These are phyloP conservation scores for Venturia oleaginea DNA, from an alignment of 2,329 filamentous ascomycete genomes.

Conservation along the genomic window DNA sequence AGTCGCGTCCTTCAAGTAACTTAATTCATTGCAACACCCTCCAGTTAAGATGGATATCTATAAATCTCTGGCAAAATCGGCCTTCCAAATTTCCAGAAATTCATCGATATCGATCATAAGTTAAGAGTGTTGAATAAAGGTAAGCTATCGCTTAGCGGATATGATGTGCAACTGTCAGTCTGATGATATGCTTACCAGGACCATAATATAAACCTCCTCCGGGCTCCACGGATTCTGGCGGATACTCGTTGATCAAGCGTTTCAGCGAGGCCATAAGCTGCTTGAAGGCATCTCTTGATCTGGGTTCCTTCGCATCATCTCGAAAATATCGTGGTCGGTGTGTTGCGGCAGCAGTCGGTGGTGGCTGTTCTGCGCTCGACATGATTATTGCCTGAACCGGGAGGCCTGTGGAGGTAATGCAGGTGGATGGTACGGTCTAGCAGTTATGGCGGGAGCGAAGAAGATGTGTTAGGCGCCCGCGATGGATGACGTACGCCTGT, in stretches of 20 bases:
- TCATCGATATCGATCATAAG: no score
- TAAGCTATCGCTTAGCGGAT: no score
- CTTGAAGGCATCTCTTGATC: slow-evolving; percentile 37
- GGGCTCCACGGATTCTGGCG: slow-evolving; percentile 36
- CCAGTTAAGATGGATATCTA: no score
- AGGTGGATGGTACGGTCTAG: not conserved
- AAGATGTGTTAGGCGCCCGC: not conserved
- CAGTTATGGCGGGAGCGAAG: not conserved
- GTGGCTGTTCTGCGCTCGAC: not conserved
- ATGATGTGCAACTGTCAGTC: not conserved
- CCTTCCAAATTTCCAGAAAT: no score
- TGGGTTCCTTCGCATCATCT: slow-evolving; percentile 29
- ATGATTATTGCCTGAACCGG: not conserved
- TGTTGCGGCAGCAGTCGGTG: not conserved
- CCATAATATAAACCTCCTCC: slow-evolving; percentile 43
- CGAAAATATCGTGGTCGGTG: slow-evolving; percentile 30
- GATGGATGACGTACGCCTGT: not conserved
- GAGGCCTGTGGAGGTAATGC: not conserved
- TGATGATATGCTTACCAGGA: slow-evolving; percentile 27
- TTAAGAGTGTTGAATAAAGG: no score
- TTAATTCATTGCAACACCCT: no score
- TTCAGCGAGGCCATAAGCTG: slow-evolving; percentile 42
- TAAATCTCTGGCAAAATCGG: no score
- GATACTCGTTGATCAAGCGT: slow-evolving; percentile 38
- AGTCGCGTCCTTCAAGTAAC: no score